Evolutionary conservation across 345 rosid genomes (phyloP).

Genomic region (Salix udensis): DNA sequence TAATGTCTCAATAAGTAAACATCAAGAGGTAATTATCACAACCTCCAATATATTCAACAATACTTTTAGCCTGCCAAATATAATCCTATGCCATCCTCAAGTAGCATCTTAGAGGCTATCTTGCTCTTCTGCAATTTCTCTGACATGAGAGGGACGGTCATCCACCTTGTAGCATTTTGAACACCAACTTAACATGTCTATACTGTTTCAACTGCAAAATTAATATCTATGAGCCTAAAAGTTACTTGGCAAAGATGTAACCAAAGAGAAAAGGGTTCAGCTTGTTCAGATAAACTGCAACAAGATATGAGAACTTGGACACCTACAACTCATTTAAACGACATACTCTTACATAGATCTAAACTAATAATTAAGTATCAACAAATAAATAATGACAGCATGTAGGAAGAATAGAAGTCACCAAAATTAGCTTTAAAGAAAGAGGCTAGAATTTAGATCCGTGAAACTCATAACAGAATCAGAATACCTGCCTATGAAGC

Average conservation of each 20-base stretch:
- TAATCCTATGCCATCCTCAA: constrained; percentile 11
- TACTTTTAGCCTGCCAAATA: background rate
- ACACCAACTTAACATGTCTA: background rate
- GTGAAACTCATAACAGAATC: constrained; percentile 30
- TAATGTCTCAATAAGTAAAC: background rate
- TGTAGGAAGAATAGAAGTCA: constrained; percentile 3
- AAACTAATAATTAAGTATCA: constrained; percentile 5
- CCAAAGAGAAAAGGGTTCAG: constrained; percentile 3
- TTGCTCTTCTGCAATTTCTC: background rate
- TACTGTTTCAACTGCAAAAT: background rate
- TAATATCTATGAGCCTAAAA: background rate
- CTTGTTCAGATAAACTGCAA: background rate
- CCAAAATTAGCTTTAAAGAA: constrained; percentile 17
- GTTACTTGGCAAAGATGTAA: constrained; percentile 1
- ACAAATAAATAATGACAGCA: constrained; percentile 14
- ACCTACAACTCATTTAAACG: background rate
- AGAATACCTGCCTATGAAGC: constrained; percentile 57
- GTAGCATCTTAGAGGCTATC: background rate
- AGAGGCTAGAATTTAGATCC: constrained; percentile 22
- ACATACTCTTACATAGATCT: background rate
- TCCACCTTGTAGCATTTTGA: background rate
- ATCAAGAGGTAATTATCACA: background rate
- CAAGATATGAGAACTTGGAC: background rate
- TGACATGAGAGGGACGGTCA: background rate
- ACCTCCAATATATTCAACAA: constrained; percentile 6